Conservation (phyloP, 2,329 filamentous ascomycete species). For the Salinomyces thailandicus region DNA sequence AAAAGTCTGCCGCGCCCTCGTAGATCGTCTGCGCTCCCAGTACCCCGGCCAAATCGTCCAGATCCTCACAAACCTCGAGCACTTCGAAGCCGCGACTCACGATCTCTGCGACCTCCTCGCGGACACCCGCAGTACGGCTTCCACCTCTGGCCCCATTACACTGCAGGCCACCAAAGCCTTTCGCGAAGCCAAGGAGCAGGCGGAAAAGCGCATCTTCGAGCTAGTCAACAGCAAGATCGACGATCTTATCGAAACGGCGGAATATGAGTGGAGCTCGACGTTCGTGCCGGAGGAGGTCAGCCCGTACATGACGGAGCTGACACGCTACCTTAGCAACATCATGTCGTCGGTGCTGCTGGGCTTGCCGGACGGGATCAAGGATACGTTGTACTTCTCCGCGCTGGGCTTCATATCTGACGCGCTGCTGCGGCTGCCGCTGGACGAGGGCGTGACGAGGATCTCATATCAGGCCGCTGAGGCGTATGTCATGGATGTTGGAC, state of each 20-base stretch:
- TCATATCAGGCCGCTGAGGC: slow-evolving; percentile 76
- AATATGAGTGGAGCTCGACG: slow-evolving; percentile 78
- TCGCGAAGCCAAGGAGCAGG: slow-evolving; percentile 81
- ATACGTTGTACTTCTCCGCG: slow-evolving; percentile 95
- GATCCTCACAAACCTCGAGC: slow-evolving; percentile 92
- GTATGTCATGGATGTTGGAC: slow-evolving; percentile 71
- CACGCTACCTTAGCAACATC: slow-evolving; percentile 84
- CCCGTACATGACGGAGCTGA: slow-evolving; percentile 92
- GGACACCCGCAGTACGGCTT: slow-evolving; percentile 69
- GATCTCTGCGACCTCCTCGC: slow-evolving; percentile 82
- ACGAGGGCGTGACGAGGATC: slow-evolving; percentile 70
- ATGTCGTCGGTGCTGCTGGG: slow-evolving; percentile 92
- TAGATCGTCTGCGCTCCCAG: slow-evolving; percentile 80
- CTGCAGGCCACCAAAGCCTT: slow-evolving; percentile 80
- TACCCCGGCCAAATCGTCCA: slow-evolving; percentile 97
- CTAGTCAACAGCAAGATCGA: slow-evolving; percentile 98
- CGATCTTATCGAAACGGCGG: slow-evolving; percentile 89
- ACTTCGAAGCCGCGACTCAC: slow-evolving; percentile 87
- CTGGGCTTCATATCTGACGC: slow-evolving; percentile 73
- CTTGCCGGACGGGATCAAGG: slow-evolving; percentile 90
- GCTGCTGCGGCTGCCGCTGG: slow-evolving; percentile 53
- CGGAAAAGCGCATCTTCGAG: slow-evolving; percentile 96
- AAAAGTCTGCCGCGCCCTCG: slow-evolving; percentile 82
- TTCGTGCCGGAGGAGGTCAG: slow-evolving; percentile 62
- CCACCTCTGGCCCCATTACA: slow-evolving; percentile 67